These are phyloP conservation scores for Pichiaceae sp. DNA, from an alignment of 1,139 yeast genomes.

Conservation along the genomic window DNA sequence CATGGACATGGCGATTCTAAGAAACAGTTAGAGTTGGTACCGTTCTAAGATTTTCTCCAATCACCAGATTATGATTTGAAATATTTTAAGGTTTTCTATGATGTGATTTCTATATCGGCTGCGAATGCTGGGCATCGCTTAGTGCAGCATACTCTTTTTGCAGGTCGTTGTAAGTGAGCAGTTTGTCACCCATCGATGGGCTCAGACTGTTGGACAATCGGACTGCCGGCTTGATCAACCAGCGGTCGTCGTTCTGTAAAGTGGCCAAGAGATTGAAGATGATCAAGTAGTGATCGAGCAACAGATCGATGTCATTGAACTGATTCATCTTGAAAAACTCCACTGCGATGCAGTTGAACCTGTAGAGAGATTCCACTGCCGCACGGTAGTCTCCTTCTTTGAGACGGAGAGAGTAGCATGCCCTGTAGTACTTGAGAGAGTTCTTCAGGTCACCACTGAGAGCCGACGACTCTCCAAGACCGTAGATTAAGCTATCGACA, in stretches of 20 bases:
- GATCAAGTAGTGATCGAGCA: slow-evolving; percentile 29
- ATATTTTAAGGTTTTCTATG: not conserved
- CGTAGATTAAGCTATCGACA: slow-evolving; percentile 22
- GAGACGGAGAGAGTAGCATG: slow-evolving; percentile 47
- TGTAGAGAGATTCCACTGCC: slow-evolving; percentile 48
- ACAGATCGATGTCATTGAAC: slow-evolving; percentile 18
- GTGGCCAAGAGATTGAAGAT: slow-evolving; percentile 42
- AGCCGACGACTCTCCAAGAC: slow-evolving; percentile 19
- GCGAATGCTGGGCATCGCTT: too few species aligned
- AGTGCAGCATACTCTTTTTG: slow-evolving; percentile 16
- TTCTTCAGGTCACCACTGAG: slow-evolving; percentile 15
- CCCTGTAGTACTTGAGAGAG: slow-evolving; percentile 39
- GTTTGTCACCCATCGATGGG: slow-evolving; percentile 1
- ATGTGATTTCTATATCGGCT: too few species aligned
- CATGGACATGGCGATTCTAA: not conserved
- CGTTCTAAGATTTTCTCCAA: not conserved
- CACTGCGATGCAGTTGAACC: slow-evolving; percentile 34
- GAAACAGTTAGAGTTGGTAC: not conserved
- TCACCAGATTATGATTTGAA: not conserved
- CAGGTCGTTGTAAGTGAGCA: slow-evolving; percentile 12
- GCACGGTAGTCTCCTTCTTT: slow-evolving; percentile 40
- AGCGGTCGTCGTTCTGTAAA: slow-evolving; percentile 31
- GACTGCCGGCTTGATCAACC: slow-evolving; percentile 17
- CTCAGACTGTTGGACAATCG: slow-evolving; percentile 1
- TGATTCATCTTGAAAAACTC: slow-evolving; percentile 8